A percentile compares a stretch with the other conserved stretches of the same genome.
Evolutionary conservation across 805 yeast genomes (phyloP).

Genomic region (Schizosaccharomyces lindneri): DNA sequence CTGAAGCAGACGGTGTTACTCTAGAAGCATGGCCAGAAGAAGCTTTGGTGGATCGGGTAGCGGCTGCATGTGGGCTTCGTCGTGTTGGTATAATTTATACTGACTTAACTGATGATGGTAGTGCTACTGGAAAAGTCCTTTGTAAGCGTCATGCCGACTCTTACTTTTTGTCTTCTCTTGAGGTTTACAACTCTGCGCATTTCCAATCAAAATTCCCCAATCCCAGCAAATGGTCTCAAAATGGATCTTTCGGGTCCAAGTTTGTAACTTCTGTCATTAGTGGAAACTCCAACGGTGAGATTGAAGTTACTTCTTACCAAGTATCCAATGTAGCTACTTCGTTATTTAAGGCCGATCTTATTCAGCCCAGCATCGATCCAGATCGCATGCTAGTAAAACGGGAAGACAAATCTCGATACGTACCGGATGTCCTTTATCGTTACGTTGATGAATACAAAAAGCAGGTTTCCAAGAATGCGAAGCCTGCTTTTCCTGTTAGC

Average conservation of each 20-base stretch:
- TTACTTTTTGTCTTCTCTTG: constrained; percentile 72
- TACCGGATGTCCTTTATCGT: constrained; percentile 79
- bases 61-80: constrained; percentile 30
- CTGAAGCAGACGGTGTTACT: constrained; percentile 65
- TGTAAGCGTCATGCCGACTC: constrained; percentile 85
- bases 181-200: constrained; percentile 57
- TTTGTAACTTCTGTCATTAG: constrained; percentile 82
- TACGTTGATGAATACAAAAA: constrained; percentile 69
- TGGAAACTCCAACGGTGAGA: constrained; percentile 72
- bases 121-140: constrained; percentile 65
- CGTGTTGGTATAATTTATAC: constrained; percentile 73
- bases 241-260: constrained; percentile 55
- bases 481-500: constrained; percentile 84
- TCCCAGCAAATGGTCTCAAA: constrained; percentile 33
- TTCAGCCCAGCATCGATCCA: constrained; percentile 76
- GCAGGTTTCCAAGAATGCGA: constrained; percentile 67
- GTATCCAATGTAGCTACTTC: constrained; percentile 75
- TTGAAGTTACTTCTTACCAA: constrained; percentile 77
- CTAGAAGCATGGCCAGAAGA: constrained; percentile 29
- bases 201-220: constrained; percentile 47
- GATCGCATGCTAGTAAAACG: constrained; percentile 59
- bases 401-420: constrained; percentile 51
- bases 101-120: constrained; percentile 70
- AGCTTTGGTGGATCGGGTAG: constrained; percentile 31
- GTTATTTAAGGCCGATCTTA: constrained; percentile 59